These are phyloP conservation scores for Limonomyces culmigenus DNA, from an alignment of 1,284 basidiomycete species.

Conservation along the genomic window DNA sequence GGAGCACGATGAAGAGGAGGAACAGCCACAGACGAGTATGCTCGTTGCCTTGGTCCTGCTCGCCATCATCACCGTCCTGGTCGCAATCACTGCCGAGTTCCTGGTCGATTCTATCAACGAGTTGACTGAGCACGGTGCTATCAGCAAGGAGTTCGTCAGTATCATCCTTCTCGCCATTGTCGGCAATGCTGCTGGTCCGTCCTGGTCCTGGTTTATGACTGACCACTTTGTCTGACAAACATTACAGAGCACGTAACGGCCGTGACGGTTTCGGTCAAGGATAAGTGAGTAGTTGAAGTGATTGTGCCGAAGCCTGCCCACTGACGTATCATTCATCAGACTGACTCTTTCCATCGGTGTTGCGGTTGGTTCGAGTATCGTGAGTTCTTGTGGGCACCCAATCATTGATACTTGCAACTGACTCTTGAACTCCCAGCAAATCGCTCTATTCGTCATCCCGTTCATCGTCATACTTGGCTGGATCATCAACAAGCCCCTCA, in stretches of 20 bases:
- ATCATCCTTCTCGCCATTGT: constrained; percentile 78
- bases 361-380: constrained; percentile 54
- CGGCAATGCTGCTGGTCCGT: constrained; percentile 60
- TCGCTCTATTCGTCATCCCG: constrained; percentile 1
- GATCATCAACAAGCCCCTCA: constrained; percentile 48
- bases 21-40: constrained; percentile 45
- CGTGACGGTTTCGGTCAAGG: constrained; percentile 69
- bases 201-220: background rate
- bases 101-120: constrained; percentile 68
- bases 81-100: constrained; percentile 67
- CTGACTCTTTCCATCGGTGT: constrained; percentile 63
- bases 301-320: too few relatives aligned
- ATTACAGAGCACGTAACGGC: constrained; percentile 51
- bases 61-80: constrained; percentile 41
- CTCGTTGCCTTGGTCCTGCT: constrained; percentile 40
- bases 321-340: too few relatives aligned
- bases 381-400: background rate
- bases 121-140: constrained; percentile 29
- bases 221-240: constrained; percentile 2
- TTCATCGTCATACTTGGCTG: constrained; percentile 48
- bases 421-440: constrained; percentile 1
- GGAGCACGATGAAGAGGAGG: constrained; percentile 7
- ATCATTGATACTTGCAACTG: background rate
- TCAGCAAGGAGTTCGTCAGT: constrained; percentile 69
- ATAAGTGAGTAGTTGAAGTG: too few relatives aligned